Percentiles rank a stretch among this genome's conserved stretches.
Conservation (phyloP, 148 eudicot species). For the Selenicereus undatus region DNA sequence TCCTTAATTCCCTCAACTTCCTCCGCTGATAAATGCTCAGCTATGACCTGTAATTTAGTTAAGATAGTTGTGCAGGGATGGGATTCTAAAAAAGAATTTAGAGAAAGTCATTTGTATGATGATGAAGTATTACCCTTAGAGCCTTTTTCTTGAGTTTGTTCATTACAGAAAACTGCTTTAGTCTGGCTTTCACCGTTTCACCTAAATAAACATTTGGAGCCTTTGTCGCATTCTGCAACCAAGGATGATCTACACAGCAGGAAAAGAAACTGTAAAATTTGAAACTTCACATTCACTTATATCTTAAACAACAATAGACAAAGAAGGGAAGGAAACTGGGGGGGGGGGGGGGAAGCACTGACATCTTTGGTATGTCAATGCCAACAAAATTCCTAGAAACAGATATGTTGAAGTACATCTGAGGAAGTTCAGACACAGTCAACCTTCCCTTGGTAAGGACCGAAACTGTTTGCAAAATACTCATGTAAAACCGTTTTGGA, state of each 20-base stretch:
- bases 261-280: not conserved
- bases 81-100: not conserved
- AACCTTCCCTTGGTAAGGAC: too few relatives aligned
- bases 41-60: conserved; percentile 54
- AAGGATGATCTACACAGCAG: conserved; percentile 65
- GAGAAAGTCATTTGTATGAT: not conserved
- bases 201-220: conserved; percentile 79
- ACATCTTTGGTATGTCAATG: too few relatives aligned
- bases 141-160: conserved; percentile 89
- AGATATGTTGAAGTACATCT: too few relatives aligned
- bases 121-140: conserved; percentile 47
- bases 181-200: conserved; percentile 68
- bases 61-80: not conserved
- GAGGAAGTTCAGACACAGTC: too few relatives aligned
- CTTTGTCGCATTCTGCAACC: conserved; percentile 63
- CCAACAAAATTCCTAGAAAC: too few relatives aligned
- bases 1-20: conserved; percentile 71
- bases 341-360: not conserved
- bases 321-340: not conserved
- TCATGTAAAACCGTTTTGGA: too few relatives aligned
- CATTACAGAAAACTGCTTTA: conserved; percentile 75
- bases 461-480: too few relatives aligned
- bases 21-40: conserved; percentile 73
- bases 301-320: not conserved
- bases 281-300: not conserved